These are phyloP conservation scores for Kalaharituber pfeilii DNA, from an alignment of 2,329 filamentous ascomycete species.

Conservation along the genomic window DNA sequence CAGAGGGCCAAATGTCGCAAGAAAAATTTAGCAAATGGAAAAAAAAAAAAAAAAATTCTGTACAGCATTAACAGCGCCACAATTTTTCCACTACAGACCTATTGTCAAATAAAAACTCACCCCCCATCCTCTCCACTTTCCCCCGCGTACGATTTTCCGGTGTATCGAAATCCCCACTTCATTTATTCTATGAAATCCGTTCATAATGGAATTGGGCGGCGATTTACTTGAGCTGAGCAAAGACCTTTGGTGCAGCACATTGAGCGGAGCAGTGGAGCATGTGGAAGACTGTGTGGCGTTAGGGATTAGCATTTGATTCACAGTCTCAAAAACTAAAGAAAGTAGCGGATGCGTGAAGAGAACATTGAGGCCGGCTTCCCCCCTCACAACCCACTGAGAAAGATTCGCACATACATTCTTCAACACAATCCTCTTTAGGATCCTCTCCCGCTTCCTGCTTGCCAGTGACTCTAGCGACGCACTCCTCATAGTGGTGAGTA, in stretches of 20 bases:
- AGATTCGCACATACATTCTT: slow-evolving; percentile 93
- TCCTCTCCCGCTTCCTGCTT: slow-evolving; percentile 50
- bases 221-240: slow-evolving; percentile 72
- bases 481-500: slow-evolving; percentile 98
- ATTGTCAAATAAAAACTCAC: too few relatives aligned
- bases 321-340: not conserved
- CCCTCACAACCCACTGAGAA: too few relatives aligned
- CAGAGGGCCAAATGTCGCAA: too few relatives aligned
- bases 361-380: too few relatives aligned
- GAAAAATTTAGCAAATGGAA: too few relatives aligned
- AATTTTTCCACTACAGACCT: not conserved
- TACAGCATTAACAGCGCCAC: too few relatives aligned
- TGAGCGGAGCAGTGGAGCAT: slow-evolving; percentile 84
- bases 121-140: too few relatives aligned
- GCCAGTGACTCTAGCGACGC: slow-evolving; percentile 74
- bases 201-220: not conserved
- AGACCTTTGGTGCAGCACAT: slow-evolving; percentile 94
- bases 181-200: not conserved
- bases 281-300: slow-evolving; percentile 66
- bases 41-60: too few relatives aligned
- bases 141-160: too few relatives aligned
- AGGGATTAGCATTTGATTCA: slow-evolving; percentile 7
- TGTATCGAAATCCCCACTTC: too few relatives aligned
- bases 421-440: slow-evolving; percentile 84
- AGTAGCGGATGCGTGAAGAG: not conserved